These are phyloP conservation scores for Thelonectria rubi DNA, from an alignment of 2,329 filamentous ascomycete genomes.

Conservation along the genomic window DNA sequence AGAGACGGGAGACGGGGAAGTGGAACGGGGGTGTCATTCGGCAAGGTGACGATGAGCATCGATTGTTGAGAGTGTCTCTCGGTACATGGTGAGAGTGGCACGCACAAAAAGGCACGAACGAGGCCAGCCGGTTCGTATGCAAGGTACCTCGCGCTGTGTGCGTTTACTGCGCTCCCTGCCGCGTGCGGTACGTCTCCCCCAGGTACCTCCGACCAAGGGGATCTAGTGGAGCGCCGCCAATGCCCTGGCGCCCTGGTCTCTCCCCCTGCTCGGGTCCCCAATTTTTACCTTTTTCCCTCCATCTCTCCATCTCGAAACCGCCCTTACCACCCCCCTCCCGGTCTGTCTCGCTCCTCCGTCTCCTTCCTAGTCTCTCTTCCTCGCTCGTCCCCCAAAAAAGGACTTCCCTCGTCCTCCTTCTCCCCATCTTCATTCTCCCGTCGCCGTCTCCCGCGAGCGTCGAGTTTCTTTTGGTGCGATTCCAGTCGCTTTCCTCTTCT, in stretches of 20 bases:
- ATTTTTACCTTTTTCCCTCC: conserved; percentile 38
- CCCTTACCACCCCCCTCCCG: conserved; percentile 34
- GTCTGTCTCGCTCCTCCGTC: conserved; percentile 36
- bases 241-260: conserved; percentile 30
- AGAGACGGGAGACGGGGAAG: background rate
- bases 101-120: background rate
- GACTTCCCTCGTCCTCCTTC: conserved; percentile 37
- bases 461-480: conserved; percentile 59
- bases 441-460: conserved; percentile 42
- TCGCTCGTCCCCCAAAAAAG: conserved; percentile 42
- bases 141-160: conserved; percentile 11
- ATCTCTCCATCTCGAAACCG: conserved; percentile 43
- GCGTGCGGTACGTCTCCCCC: conserved; percentile 2
- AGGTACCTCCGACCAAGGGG: conserved; percentile 20
- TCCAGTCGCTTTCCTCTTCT: conserved; percentile 61
- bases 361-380: conserved; percentile 29
- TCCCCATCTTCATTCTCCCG: conserved; percentile 30
- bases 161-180: conserved; percentile 5
- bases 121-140: conserved; percentile 16
- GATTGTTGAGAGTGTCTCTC: conserved; percentile 18
- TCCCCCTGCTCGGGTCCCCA: conserved; percentile 31
- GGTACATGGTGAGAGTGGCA: conserved; percentile 4
- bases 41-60: too few species aligned
- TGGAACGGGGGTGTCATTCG: background rate
- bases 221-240: conserved; percentile 26